These are phyloP conservation scores for Cucurbita argyrosperma DNA, from an alignment of 306 rosid genomes.

Conservation along the genomic window DNA sequence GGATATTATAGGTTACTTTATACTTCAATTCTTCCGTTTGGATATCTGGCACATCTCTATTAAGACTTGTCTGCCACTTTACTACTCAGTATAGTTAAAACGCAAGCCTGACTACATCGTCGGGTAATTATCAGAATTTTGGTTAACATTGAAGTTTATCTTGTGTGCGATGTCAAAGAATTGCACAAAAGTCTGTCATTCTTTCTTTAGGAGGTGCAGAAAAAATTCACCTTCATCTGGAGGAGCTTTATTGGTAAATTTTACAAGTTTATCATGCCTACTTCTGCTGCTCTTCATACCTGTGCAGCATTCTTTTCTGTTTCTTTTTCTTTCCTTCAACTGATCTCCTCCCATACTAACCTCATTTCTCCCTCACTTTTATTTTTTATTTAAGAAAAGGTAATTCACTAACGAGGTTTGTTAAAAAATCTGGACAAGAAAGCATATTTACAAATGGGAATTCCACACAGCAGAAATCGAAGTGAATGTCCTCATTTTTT, in stretches of 20 bases:
- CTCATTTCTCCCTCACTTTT: too few species aligned
- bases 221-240: not conserved
- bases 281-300: not conserved
- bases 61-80: not conserved
- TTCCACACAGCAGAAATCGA: too few species aligned
- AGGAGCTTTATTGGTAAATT: not conserved
- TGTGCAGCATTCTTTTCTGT: not conserved
- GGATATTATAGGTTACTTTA: not conserved
- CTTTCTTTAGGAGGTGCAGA: not conserved
- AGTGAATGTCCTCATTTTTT: too few species aligned
- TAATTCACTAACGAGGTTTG: too few species aligned
- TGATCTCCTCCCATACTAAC: too few species aligned
- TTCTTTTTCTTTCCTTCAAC: too few species aligned
- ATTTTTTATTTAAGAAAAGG: too few species aligned
- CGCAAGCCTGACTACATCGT: not conserved
- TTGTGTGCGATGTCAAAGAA: not conserved
- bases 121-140: not conserved
- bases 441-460: too few species aligned
- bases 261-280: not conserved
- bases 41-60: not conserved
- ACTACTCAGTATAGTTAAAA: not conserved
- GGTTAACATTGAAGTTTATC: not conserved
- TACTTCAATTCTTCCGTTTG: not conserved
- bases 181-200: not conserved
- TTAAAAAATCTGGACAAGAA: too few species aligned